A percentile compares a stretch with the other conserved stretches of the same genome.
These are phyloP conservation scores for Mycosarcoma mackinlayi DNA, from an alignment of 1,284 basidiomycete genomes.

Conservation along the genomic window DNA sequence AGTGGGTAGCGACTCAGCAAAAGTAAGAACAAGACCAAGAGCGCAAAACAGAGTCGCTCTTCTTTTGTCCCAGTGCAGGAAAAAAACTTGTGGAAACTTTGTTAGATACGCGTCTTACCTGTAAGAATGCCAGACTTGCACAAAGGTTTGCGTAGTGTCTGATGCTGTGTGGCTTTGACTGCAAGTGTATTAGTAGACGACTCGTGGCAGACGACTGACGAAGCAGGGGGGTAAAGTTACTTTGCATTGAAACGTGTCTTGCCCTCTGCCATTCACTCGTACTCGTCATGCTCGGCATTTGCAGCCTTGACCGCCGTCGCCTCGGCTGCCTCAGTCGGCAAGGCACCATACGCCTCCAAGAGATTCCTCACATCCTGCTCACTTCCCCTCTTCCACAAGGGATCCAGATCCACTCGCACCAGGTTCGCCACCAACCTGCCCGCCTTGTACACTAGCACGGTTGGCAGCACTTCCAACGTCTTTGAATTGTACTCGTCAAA, in stretches of 20 bases:
- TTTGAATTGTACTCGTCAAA: slow-evolving; percentile 47
- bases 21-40: neutral
- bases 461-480: slow-evolving; percentile 54
- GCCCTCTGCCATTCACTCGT: too few relatives aligned
- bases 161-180: too few relatives aligned
- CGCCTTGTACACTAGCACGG: slow-evolving; percentile 55
- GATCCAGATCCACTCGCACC: slow-evolving; percentile 57
- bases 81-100: neutral
- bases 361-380: slow-evolving; percentile 51
- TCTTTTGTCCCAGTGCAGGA: too few relatives aligned
- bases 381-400: slow-evolving; percentile 41
- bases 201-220: too few relatives aligned
- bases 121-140: too few relatives aligned
- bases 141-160: too few relatives aligned
- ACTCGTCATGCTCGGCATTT: neutral
- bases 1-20: slow-evolving; percentile 65
- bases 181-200: too few relatives aligned
- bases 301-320: neutral
- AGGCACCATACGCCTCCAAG: slow-evolving; percentile 21
- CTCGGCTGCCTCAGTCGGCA: neutral
- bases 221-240: too few relatives aligned
- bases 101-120: too few relatives aligned
- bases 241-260: too few relatives aligned
- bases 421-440: slow-evolving; percentile 56
- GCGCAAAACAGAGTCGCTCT: too few relatives aligned